phyloP scores from a whole-genome alignment of 805 yeast species.

The Barnettozyma pratensis region DNA sequence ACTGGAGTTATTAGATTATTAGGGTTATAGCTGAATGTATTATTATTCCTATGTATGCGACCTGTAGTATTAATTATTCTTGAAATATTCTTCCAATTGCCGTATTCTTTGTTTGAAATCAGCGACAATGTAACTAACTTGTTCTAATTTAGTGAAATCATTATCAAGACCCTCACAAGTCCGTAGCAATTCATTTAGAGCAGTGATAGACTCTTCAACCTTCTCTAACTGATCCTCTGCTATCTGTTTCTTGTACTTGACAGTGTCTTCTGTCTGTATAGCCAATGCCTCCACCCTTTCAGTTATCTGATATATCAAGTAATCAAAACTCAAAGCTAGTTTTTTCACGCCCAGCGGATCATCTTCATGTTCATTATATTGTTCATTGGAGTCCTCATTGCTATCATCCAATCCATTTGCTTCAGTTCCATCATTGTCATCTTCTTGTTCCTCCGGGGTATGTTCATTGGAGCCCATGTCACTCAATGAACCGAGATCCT shows the following conservation, averaged over 20 bases:
- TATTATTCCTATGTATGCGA: neutral
- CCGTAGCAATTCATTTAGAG: conserved; percentile 34
- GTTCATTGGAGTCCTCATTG: conserved; percentile 1
- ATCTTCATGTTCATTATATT: conserved; percentile 29
- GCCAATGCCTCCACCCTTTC: conserved; percentile 48
- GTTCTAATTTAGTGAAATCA: conserved; percentile 45
- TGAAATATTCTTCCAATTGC: conserved; percentile 27
- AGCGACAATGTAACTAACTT: conserved; percentile 35
- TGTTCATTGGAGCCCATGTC: neutral
- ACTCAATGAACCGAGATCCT: neutral
- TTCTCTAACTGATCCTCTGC: conserved; percentile 19
- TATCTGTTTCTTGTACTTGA: conserved; percentile 22
- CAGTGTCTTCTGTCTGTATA: conserved; percentile 32
- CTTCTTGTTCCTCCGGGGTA: conserved; percentile 1
- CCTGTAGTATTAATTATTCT: neutral
- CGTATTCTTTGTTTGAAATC: conserved; percentile 37
- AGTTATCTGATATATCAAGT: conserved; percentile 55
- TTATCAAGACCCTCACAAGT: conserved; percentile 46
- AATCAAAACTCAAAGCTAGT: conserved; percentile 59
- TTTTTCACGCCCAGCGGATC: conserved; percentile 63
- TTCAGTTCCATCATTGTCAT: neutral
- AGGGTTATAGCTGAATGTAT: neutral
- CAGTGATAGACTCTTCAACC: conserved; percentile 37
- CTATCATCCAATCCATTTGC: neutral
- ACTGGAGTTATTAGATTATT: conserved; percentile 6